Evolutionary conservation across 306 rosid species (phyloP).

Genomic region (Myrica gale): DNA sequence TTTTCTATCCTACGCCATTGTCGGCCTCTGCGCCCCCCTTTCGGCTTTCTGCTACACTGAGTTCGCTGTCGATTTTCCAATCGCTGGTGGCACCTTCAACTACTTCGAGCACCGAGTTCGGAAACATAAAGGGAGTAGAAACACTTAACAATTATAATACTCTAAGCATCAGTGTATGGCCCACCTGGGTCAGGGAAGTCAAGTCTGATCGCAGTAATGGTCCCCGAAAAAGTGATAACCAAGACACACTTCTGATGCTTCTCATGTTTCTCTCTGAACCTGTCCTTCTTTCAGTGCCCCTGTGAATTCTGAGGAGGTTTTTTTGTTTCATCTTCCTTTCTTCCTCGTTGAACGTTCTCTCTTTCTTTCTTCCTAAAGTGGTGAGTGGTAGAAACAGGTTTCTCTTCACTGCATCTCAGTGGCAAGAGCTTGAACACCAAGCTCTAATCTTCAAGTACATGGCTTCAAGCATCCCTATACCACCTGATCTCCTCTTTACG

Average conservation of each 20-base stretch:
- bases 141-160: no score
- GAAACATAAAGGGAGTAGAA: no score
- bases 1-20: conserved; percentile 86
- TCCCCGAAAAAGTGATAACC: no score
- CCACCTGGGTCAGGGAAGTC: no score
- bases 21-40: conserved; percentile 85
- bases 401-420: conserved; percentile 85
- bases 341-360: not conserved
- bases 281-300: conserved; percentile 27
- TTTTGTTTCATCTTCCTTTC: conserved; percentile 4
- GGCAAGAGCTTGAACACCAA: conserved; percentile 99
- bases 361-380: not conserved
- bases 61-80: conserved; percentile 92
- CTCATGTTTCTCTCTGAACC: conserved; percentile 12
- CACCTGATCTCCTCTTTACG: conserved; percentile 7
- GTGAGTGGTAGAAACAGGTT: conserved; percentile 63
- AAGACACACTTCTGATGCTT: not conserved
- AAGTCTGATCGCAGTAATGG: no score
- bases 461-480: conserved; percentile 26
- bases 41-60: conserved; percentile 97
- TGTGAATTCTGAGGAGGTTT: conserved; percentile 24
- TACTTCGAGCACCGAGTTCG: conserved; percentile 47
- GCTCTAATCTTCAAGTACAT: conserved; percentile 97
- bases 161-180: no score
- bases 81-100: conserved; percentile 96